Conservation (phyloP, 1,284 basidiomycete genomes). For the Pholiota adiposa region DNA sequence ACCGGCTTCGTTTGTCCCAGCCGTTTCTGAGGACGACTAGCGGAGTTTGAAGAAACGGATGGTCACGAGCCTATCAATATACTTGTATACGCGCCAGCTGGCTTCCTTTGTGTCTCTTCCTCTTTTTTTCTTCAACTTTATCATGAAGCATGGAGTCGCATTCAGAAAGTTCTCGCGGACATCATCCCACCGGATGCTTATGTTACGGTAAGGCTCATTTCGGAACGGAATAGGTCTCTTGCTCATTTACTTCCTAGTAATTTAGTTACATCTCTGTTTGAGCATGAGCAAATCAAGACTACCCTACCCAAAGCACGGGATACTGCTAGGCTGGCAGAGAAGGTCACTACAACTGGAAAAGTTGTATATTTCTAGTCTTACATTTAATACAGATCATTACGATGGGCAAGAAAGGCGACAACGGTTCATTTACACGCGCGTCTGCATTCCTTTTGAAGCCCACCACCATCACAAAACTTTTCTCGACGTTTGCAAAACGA, state of each 20-base stretch:
- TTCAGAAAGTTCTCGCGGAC: constrained; percentile 89
- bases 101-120: neutral
- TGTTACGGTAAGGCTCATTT: constrained; percentile 67
- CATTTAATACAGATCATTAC: constrained; percentile 74
- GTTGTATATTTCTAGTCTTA: constrained; percentile 14
- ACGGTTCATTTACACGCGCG: constrained; percentile 67
- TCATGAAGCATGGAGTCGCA: constrained; percentile 91
- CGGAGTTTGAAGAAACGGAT: too few species aligned
- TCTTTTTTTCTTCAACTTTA: neutral
- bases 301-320: constrained; percentile 97
- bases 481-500: constrained; percentile 79
- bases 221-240: neutral
- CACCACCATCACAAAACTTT: constrained; percentile 78
- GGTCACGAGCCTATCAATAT: too few species aligned
- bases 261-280: constrained; percentile 91
- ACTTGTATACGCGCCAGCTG: too few species aligned
- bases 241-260: constrained; percentile 61
- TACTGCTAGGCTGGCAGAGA: constrained; percentile 90
- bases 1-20: too few species aligned
- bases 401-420: constrained; percentile 81
- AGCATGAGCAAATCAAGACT: constrained; percentile 97
- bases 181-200: constrained; percentile 84
- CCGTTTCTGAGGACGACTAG: too few species aligned
- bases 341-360: constrained; percentile 52
- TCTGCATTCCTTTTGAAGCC: constrained; percentile 78